Base-by-base conservation (phyloP, 2,329 filamentous ascomycete species). In the Chrysoporthe austroafricana region DNA sequence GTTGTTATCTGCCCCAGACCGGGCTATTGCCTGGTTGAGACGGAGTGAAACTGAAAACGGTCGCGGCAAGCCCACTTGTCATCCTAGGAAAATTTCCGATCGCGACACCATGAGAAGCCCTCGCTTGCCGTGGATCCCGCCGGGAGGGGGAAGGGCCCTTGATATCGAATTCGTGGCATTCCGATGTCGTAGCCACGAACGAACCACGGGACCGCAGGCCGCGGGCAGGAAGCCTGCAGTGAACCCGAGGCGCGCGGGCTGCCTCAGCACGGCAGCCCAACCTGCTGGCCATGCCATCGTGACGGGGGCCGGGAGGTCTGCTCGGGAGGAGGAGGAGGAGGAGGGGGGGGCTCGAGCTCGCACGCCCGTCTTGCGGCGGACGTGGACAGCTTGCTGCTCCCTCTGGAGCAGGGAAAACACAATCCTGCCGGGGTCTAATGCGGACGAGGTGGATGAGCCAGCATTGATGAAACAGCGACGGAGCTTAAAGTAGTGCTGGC, bases 391-490 rank as follows among this genome's bases (percentile, higher is more conserved):
- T 9, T 1, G 6, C 6, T 16, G 36, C 39, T n/a, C 34, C 7
- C 57, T 11, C 44, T 11, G 44, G 36, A 14, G 11, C 44, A 46
- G 44, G 44, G 44, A 13, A 46, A 60, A 44, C 18, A 44, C 43
- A 13, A 57, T 26, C 36, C 21, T 21, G 60, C 65, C 59, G 64
- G 68, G 68, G 62, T 65, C 62, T 50, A 63, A 66, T 63, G 66
- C 68, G 66, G 67, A 61, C 67, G 50, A 48, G 44, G 67, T 66
- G 64, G 64, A 66, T 63, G 50, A 60, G 42, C 62, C 66, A 68
- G 68, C 68, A 66, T 68, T 64, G 65, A 70, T 70, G 68, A 70
- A 70, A 70, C 68, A 68, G 58, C 68, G 68, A 70, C 63, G 68
- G 66, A 70, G 68, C 68, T 70, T 63, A 68, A 70, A 67, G 68